These are phyloP conservation scores for Phialocephala sp. DNA, from an alignment of 2,329 filamentous ascomycete species.

Conservation along the genomic window DNA sequence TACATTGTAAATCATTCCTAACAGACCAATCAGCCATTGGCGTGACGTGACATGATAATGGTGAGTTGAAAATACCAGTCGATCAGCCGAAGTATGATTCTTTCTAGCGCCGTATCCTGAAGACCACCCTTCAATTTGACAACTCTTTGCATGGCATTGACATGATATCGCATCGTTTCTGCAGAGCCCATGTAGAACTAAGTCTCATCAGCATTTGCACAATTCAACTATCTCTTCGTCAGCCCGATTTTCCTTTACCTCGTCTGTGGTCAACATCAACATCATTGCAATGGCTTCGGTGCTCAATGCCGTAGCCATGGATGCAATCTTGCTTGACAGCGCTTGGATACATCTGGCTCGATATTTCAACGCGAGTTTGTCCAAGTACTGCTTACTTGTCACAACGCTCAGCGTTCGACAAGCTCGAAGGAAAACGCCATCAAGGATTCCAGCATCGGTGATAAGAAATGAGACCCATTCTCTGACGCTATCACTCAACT, in stretches of 20 bases:
- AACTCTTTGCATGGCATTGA: slow-evolving; percentile 1
- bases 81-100: neutral
- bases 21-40: neutral
- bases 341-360: neutral
- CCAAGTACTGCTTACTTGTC: neutral
- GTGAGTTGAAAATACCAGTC: neutral
- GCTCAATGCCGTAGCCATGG: neutral
- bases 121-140: slow-evolving; percentile 1
- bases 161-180: neutral
- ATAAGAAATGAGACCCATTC: neutral
- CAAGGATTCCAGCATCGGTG: neutral
- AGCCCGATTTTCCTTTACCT: neutral
- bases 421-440: slow-evolving; percentile 1
- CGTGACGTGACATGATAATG: neutral
- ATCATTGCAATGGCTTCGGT: neutral
- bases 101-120: neutral
- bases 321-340: neutral
- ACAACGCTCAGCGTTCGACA: neutral
- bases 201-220: neutral
- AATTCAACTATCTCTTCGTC: neutral
- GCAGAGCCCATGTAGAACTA: neutral
- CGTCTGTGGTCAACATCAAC: neutral
- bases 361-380: slow-evolving; percentile 2
- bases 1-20: slow-evolving; percentile 2
- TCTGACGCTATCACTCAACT: neutral